A percentile compares a stretch with the other conserved stretches of the same genome.
These are phyloP conservation scores for Diaporthe sp. DNA, from an alignment of 2,329 filamentous ascomycete species.

Conservation along the genomic window DNA sequence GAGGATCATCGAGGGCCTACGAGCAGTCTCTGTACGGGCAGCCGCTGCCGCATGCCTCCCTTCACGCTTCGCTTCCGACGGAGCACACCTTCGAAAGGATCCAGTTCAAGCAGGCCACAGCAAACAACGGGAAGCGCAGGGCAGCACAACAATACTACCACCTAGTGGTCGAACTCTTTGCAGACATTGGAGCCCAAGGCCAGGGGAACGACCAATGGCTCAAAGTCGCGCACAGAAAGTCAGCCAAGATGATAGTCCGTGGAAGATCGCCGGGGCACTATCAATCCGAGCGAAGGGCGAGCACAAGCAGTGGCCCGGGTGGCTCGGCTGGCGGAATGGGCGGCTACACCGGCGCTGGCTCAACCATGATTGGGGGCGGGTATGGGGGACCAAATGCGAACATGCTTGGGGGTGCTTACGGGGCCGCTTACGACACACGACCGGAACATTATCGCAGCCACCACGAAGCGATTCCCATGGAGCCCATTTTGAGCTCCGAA, in stretches of 20 bases:
- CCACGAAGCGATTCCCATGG: slow-evolving; percentile 64
- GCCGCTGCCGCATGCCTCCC: slow-evolving; percentile 45
- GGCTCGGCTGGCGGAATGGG: slow-evolving; percentile 75
- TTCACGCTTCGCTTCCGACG: slow-evolving; percentile 55
- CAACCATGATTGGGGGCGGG: slow-evolving; percentile 55
- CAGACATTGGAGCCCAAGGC: slow-evolving; percentile 69
- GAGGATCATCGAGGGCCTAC: slow-evolving; percentile 55
- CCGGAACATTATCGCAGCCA: slow-evolving; percentile 58
- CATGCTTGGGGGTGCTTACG: slow-evolving; percentile 57
- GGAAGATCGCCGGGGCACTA: slow-evolving; percentile 87
- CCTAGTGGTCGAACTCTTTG: slow-evolving; percentile 87
- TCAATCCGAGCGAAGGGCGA: slow-evolving; percentile 77
- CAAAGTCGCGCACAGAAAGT: slow-evolving; percentile 79
- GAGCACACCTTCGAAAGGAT: slow-evolving; percentile 86
- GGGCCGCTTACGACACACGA: slow-evolving; percentile 56
- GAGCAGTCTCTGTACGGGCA: slow-evolving; percentile 57
- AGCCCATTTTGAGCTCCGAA: slow-evolving; percentile 65
- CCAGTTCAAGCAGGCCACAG: slow-evolving; percentile 93
- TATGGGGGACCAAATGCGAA: slow-evolving; percentile 54
- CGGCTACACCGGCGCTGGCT: slow-evolving; percentile 54
- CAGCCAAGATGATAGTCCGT: slow-evolving; percentile 88
- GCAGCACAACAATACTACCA: slow-evolving; percentile 95
- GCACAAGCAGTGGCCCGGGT: slow-evolving; percentile 75
- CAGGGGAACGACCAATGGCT: slow-evolving; percentile 68
- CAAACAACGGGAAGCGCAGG: slow-evolving; percentile 92